Base-by-base conservation (phyloP, 1,139 yeast species). In the Yamadazyma spencermartinsiae region DNA sequence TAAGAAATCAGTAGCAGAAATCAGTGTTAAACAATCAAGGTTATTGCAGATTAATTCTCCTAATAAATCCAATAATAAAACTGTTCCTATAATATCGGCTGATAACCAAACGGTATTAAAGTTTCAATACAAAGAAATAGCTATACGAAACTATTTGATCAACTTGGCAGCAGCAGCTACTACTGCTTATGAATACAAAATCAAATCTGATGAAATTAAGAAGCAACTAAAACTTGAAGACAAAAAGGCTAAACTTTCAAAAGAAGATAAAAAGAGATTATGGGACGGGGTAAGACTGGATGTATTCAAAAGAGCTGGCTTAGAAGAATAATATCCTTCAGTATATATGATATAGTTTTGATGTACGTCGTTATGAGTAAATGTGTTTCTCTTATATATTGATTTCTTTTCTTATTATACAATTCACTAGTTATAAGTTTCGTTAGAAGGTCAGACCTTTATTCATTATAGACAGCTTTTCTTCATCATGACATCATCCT, bases 161-260 rank as follows among this genome's bases (percentile, higher is more conserved):
- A 76, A 76, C 51, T 58, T 76, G 40, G 74, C 79, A 5, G 80
- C 79, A 4, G 81, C 80, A 2, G 76, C 80, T 3, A 74, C 79
- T 24, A 76, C 81, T 0, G 74, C 78, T 4, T 65, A 70, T 43
- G 81, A 76, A 47, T 76, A 73, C 50, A 71, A 73, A 45, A 47
- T 65, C 28, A 63, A 65, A 45, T 48, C 66, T 13, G 69, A 65
- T 39, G 60, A 55, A n/a, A 43, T 65, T 34, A 70, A 70, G 44
- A 46, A 52, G 33, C 46, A 52, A 20, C 45, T 64, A 36, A 54
- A 52, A 32, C 45, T 48, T 34, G 51, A 50, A 9, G 58, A 58
- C 26, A 62, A 61, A 36, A 67, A 62, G 45, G 57, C 57, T 15
- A 70, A 68, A 48, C 47, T 72, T 28, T 51, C 67, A 12, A 70